A percentile compares a stretch with the other conserved stretches of the same genome.
Conservation (phyloP, 208 protist species). For the Endotrypanum monterogeii region DNA sequence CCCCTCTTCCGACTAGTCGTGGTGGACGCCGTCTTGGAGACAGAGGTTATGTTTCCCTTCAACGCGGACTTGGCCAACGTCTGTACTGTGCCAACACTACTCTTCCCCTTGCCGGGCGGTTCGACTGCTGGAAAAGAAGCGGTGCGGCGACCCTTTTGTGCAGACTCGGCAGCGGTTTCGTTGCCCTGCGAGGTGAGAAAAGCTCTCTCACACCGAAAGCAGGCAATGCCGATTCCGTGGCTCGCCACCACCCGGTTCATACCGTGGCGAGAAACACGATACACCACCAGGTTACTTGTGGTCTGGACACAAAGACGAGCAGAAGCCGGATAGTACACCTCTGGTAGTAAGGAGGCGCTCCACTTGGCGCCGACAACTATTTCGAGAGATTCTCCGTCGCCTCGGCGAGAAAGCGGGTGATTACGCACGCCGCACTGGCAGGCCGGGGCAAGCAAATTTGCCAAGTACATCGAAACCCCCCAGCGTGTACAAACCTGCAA, state of each 20-base stretch:
- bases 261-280: slow-evolving; percentile 59
- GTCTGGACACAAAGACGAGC: slow-evolving; percentile 71
- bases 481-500: slow-evolving; percentile 68
- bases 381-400: slow-evolving; percentile 29
- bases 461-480: slow-evolving; percentile 59
- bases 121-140: background rate
- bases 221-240: slow-evolving; percentile 44
- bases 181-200: background rate
- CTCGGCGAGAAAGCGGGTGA: slow-evolving; percentile 36
- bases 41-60: background rate
- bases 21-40: background rate
- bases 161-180: background rate
- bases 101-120: background rate
- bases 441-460: slow-evolving; percentile 35
- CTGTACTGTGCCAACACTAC: background rate
- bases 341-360: slow-evolving; percentile 46
- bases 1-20: background rate
- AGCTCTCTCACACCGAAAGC: slow-evolving; percentile 10
- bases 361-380: slow-evolving; percentile 68
- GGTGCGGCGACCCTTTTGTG: background rate
- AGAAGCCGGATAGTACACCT: slow-evolving; percentile 63
- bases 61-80: background rate
- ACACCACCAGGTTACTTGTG: slow-evolving; percentile 61
- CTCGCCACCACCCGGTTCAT: slow-evolving; percentile 30
- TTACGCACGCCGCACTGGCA: slow-evolving; percentile 32